Conservation (phyloP, 1,284 basidiomycete species). For the Ganoderma meredithae region DNA sequence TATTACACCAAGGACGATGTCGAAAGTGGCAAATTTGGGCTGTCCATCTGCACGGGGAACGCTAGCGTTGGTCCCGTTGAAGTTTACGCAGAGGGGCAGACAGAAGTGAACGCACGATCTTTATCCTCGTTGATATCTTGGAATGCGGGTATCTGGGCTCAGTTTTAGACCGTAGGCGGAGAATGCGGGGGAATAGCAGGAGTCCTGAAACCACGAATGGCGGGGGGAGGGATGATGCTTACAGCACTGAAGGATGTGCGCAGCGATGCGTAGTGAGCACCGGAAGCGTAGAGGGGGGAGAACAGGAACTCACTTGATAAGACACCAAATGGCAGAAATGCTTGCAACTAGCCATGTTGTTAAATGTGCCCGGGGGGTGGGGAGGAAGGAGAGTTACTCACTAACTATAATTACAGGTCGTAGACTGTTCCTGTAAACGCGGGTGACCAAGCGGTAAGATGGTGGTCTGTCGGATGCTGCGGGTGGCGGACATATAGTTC, state of each 20-base stretch:
- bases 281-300: neutral
- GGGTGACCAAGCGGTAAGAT: constrained; percentile 63
- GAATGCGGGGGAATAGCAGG: neutral
- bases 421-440: constrained; percentile 60
- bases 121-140: constrained; percentile 57
- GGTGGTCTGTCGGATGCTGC: constrained; percentile 47
- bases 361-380: neutral
- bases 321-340: constrained; percentile 61
- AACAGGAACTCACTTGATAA: constrained; percentile 56
- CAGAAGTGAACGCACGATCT: constrained; percentile 48
- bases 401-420: constrained; percentile 64
- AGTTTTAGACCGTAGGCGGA: neutral
- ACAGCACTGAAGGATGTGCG: constrained; percentile 53
- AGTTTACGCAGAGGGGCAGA: neutral
- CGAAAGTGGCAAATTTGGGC: constrained; percentile 60
- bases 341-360: constrained; percentile 47
- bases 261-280: constrained; percentile 14
- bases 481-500: constrained; percentile 1
- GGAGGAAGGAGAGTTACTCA: constrained; percentile 44
- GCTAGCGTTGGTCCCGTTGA: neutral
- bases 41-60: constrained; percentile 46
- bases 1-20: constrained; percentile 66
- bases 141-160: constrained; percentile 63
- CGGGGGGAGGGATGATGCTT: constrained; percentile 37
- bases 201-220: neutral